A percentile compares a stretch with the other conserved stretches of the same genome.
phyloP scores from a whole-genome alignment of 345 rosid genomes.

The Eucalyptus globulus region DNA sequence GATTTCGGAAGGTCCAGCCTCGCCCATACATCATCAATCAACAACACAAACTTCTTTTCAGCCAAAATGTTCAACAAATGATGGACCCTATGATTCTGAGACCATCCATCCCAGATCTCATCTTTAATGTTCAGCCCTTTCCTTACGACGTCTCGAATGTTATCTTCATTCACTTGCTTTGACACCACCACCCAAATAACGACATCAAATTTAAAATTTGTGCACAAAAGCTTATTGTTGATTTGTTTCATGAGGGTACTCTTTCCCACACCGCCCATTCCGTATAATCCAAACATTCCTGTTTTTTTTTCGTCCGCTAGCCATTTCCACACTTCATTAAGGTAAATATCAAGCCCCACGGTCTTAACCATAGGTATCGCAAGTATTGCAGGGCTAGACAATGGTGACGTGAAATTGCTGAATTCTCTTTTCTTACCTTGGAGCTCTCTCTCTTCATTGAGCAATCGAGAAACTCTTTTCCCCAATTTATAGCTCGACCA shows the following conservation, averaged over 20 bases:
- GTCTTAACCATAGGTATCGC: not conserved
- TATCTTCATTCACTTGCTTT: not conserved
- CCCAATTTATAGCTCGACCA: not conserved
- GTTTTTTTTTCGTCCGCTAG: rapidly evolving
- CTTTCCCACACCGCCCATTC: not conserved
- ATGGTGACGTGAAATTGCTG: rapidly evolving
- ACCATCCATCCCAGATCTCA: not conserved
- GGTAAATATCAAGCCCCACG: not conserved
- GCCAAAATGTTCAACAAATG: rapidly evolving
- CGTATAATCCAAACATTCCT: not conserved
- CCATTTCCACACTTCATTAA: not conserved
- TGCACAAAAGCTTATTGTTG: not conserved
- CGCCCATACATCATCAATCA: not conserved
- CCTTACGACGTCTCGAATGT: not conserved
- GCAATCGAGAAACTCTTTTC: not conserved
- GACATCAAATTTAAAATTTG: rapidly evolving
- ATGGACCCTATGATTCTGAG: not conserved
- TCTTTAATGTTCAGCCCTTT: not conserved
- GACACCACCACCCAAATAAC: not conserved
- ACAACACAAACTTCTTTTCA: not conserved
- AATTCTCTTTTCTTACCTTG: rapidly evolving
- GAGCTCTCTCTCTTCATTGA: not conserved
- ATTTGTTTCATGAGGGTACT: not conserved
- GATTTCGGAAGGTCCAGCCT: not conserved
- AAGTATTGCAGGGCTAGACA: rapidly evolving